Conservation (phyloP, 2,329 filamentous ascomycete genomes). For the Scedosporium boydii region DNA sequence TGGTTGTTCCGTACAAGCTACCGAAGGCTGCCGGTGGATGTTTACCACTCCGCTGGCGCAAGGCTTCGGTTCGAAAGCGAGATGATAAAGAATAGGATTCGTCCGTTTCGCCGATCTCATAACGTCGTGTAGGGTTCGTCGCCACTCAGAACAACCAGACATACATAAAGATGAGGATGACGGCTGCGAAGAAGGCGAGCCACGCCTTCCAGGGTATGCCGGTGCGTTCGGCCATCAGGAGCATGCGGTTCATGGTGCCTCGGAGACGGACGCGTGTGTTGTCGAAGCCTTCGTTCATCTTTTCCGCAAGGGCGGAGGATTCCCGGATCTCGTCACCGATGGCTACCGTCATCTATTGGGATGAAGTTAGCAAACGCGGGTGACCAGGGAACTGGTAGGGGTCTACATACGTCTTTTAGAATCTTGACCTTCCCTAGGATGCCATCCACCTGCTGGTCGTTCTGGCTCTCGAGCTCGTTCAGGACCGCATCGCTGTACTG, state of each 20-base stretch:
- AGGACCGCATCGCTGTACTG: constrained; percentile 90
- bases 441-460: constrained; percentile 82
- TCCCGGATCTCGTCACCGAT: constrained; percentile 95
- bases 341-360: constrained; percentile 66
- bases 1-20: neutral
- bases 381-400: no score
- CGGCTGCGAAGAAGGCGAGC: constrained; percentile 78
- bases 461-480: constrained; percentile 91
- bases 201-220: constrained; percentile 96
- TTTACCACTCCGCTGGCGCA: neutral
- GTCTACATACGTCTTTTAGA: constrained; percentile 66
- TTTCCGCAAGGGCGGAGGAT: constrained; percentile 77
- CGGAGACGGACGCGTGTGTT: constrained; percentile 68
- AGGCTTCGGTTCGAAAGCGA: neutral
- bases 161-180: constrained; percentile 77
- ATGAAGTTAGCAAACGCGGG: neutral
- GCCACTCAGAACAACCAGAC: constrained; percentile 71
- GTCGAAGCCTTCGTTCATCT: constrained; percentile 94
- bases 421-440: constrained; percentile 83
- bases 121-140: neutral
- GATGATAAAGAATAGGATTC: neutral
- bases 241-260: constrained; percentile 95
- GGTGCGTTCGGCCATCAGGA: constrained; percentile 87
- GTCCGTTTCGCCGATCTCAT: neutral
- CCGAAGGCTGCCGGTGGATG: neutral